Evolutionary conservation across 1,139 yeast genomes (phyloP).

Genomic region (Taphrina sp.): DNA sequence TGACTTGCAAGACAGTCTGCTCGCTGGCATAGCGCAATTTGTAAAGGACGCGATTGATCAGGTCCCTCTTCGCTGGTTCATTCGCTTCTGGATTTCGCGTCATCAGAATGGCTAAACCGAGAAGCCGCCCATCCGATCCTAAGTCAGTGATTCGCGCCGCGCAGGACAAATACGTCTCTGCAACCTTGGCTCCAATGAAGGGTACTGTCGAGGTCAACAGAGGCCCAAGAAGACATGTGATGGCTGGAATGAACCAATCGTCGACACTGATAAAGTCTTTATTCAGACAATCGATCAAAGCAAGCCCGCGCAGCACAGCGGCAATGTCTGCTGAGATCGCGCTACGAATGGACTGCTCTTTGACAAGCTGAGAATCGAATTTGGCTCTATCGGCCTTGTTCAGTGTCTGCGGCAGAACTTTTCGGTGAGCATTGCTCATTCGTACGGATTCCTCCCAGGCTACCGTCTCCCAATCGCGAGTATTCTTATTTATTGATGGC

Average conservation of each 20-base stretch:
- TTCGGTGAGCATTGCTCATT: constrained; percentile 64
- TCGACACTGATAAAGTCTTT: constrained; percentile 63
- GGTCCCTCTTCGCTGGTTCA: constrained; percentile 53
- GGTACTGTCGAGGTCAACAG: constrained; percentile 40
- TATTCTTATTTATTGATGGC: constrained; percentile 45
- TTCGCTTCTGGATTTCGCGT: constrained; percentile 47
- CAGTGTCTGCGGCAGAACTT: constrained; percentile 51
- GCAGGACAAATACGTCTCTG: constrained; percentile 42
- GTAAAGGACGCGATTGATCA: constrained; percentile 67
- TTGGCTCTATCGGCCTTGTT: constrained; percentile 72
- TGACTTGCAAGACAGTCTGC: constrained; percentile 65
- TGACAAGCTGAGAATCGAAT: constrained; percentile 59
- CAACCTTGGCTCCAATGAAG: constrained; percentile 43
- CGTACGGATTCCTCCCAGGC: constrained; percentile 89
- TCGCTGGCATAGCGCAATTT: constrained; percentile 72
- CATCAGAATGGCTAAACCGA: constrained; percentile 70
- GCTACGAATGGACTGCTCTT: constrained; percentile 58
- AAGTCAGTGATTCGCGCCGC: constrained; percentile 49
- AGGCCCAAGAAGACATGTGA: constrained; percentile 46
- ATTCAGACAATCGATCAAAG: constrained; percentile 53
- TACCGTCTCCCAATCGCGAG: constrained; percentile 77
- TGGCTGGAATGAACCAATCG: constrained; percentile 70
- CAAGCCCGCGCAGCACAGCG: constrained; percentile 53
- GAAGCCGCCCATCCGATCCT: constrained; percentile 52
- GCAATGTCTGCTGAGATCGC: constrained; percentile 49